These are phyloP conservation scores for Gossypium ekmanianum DNA, from an alignment of 345 rosid genomes.

Conservation along the genomic window DNA sequence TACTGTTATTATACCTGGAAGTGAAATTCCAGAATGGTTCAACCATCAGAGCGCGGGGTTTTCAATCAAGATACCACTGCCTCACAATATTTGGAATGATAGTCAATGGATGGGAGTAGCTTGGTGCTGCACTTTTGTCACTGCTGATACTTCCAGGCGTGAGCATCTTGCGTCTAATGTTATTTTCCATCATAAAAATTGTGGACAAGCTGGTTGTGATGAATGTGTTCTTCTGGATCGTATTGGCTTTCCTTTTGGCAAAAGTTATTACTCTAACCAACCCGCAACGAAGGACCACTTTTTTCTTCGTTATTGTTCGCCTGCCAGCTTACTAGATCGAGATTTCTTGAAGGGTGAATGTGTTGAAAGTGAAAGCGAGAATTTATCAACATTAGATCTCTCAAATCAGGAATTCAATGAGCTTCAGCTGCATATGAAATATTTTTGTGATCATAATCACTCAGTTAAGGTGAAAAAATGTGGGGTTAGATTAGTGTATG, in stretches of 20 bases:
- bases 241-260: neutral
- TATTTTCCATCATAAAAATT: neutral
- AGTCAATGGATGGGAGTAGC: neutral
- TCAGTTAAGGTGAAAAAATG: neutral
- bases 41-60: neutral
- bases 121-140: neutral
- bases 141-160: neutral
- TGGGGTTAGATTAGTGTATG: conserved; percentile 1
- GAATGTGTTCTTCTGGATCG: rapidly evolving
- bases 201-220: neutral
- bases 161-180: rapidly evolving
- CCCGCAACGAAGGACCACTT: neutral
- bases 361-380: no score
- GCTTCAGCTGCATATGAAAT: rapidly evolving
- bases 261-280: no score
- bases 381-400: neutral
- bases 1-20: neutral
- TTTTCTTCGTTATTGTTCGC: neutral
- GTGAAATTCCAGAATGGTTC: conserved; percentile 4
- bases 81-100: neutral
- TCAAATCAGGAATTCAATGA: neutral
- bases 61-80: neutral
- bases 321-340: neutral
- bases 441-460: rapidly evolving
- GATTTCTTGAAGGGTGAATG: no score